Percentiles rank a stretch among this genome's conserved stretches.
Conservation (phyloP, 2,329 filamentous ascomycete species). For the Pseudocercospora macadamiae region DNA sequence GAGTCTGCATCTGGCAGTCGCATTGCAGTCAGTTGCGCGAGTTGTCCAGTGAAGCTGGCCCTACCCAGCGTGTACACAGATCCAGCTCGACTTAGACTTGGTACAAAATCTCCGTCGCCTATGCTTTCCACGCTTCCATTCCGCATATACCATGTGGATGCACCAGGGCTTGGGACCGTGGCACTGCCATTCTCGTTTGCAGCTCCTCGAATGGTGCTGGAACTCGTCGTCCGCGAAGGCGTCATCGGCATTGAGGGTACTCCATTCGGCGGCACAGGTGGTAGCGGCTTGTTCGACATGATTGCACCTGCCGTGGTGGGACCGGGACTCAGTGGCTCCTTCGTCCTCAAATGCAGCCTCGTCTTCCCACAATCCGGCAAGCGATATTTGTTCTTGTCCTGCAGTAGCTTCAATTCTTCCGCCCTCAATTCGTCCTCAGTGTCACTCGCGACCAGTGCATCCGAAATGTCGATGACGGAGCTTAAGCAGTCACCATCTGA, state of each 20-base stretch:
- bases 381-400: slow-evolving; percentile 73
- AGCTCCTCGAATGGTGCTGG: slow-evolving; percentile 5
- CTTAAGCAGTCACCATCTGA: slow-evolving; percentile 11
- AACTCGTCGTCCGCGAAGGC: slow-evolving; percentile 8
- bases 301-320: slow-evolving; percentile 41
- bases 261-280: slow-evolving; percentile 8
- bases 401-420: slow-evolving; percentile 53
- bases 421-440: slow-evolving; percentile 46
- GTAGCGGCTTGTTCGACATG: slow-evolving; percentile 8
- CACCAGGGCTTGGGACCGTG: background rate
- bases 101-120: slow-evolving; percentile 61
- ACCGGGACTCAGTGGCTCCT: slow-evolving; percentile 36
- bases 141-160: slow-evolving; percentile 2
- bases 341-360: slow-evolving; percentile 38
- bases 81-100: slow-evolving; percentile 67
- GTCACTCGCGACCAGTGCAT: slow-evolving; percentile 56
- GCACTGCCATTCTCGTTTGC: slow-evolving; percentile 9
- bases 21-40: slow-evolving; percentile 88
- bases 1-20: slow-evolving; percentile 84
- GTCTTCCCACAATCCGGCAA: slow-evolving; percentile 72
- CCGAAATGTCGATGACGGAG: slow-evolving; percentile 56
- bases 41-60: slow-evolving; percentile 88
- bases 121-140: slow-evolving; percentile 33
- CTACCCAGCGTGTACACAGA: slow-evolving; percentile 94
- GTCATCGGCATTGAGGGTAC: slow-evolving; percentile 23